Evolutionary conservation across 164 flowering plant species (phyloP), one percentile per base, ranked within the genome.

Genomic region (Malania oleifera): DNA sequence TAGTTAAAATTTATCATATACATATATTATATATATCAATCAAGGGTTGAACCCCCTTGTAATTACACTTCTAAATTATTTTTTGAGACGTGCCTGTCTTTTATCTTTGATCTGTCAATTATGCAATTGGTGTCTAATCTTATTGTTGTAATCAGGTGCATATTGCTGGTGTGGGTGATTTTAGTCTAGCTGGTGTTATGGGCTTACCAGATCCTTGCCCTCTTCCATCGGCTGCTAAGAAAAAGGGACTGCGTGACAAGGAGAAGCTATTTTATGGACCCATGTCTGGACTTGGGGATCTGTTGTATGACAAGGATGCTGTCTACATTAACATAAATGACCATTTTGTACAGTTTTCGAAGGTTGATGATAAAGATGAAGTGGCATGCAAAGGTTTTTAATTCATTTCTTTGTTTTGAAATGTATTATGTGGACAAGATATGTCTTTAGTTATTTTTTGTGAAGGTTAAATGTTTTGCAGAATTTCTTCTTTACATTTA

Each of bases 151-250:
- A 51, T 60, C 78, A 93, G 99, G 95, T 89, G 55, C 97, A 95
- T 70, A 79, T 95, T 74, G 97, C 99, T 65, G 99, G 99, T 50
- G 95, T 91, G 13, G 99, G 99, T 57, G 99, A 95, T 73, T 89
- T 38, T 61, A 66, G 61, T 67, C 61, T 91, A 62, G 85, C 84
- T 70, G 81, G 87, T 29, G 70, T 91, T 26, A 74, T 93, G 22
- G 60, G 68, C 63, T 68, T 90, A 66, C 66, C 88, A 65, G 99
- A 93, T 77, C 99, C 99, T 54, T 95, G 99, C 67, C 96, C 99
- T 64, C 70, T 91, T 60, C 96, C 99, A 37, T 90, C 99, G 15
- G 89, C 80, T 69, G 97, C 96, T 45, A 95, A 95, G 65, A 95
- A 86, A 73, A 95, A 93, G 74, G 97, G 99, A 34, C 59, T 95